Evolutionary conservation across 441 rosid species (phyloP), one percentile per base, ranked within the genome.

Genomic region (Mallotus japonicus): DNA sequence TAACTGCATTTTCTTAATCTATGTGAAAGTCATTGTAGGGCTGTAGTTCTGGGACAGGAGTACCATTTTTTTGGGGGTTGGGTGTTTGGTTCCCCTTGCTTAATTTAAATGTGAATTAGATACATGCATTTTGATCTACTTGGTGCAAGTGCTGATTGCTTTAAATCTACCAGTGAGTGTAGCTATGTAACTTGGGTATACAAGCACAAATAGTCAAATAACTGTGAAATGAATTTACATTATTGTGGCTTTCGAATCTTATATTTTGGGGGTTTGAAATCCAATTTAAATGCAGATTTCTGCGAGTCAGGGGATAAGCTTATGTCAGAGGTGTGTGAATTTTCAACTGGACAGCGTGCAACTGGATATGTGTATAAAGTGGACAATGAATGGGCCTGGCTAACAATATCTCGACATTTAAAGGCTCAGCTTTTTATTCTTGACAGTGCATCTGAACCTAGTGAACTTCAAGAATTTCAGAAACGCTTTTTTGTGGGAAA

Each of bases 361-460:
- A 71, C 81, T 44, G 97, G 99, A 76, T 91, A 88, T 84, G 92
- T 93, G 69, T 93, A 91, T 85, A 95, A 89, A 83, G 94, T 92
- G 83, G 95, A 92, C 44, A 78, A 65, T 77, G 98, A 95, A 79
- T 93, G 99, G 99, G 89, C 82, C 8, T 93, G 93, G 91, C 73
- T 95, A 78, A 77, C 95, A 63, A 49, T 95, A 74, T 88, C 99
- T 83, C 89, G 93, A 74, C 77, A 86, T 71, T 83, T 88, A 78
- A 92, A 83, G 28, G 99, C 93, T 62, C 91, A 79, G 67, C 82
- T 93, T 40, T 89, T 79, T 80, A 82, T 93, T 77, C 89, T 93
- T 54, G 98, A 95, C 79, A 90, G 90, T 82, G 84, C 91, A n/a
- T 69, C 71, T 78, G 92, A 93, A 66, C 90, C 94, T 72, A 72